phyloP scores from a whole-genome alignment of 345 rosid species.

The Conringia planisiliqua region DNA sequence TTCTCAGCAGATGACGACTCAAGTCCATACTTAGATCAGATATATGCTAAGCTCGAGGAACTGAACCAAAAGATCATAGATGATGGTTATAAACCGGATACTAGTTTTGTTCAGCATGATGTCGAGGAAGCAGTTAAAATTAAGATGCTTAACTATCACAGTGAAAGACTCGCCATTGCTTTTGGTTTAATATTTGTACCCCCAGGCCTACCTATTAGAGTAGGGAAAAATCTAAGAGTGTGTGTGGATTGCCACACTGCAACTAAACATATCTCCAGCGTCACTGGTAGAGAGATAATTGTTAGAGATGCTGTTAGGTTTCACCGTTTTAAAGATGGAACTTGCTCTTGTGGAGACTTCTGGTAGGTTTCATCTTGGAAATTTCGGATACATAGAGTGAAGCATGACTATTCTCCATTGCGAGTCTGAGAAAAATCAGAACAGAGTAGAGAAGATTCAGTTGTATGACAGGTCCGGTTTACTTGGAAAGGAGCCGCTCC shows the following conservation, averaged over 20 bases:
- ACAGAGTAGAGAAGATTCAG: slow-evolving; percentile 7
- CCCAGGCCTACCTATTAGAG: slow-evolving; percentile 58
- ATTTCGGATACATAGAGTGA: neutral
- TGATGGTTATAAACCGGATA: slow-evolving; percentile 77
- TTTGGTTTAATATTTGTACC: slow-evolving; percentile 81
- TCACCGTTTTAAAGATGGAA: slow-evolving; percentile 85
- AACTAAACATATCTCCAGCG: slow-evolving; percentile 81
- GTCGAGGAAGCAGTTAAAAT: slow-evolving; percentile 65
- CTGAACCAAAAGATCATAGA: slow-evolving; percentile 55
- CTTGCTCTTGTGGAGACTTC: slow-evolving; percentile 92
- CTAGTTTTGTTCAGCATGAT: slow-evolving; percentile 68
- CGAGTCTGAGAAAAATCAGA: slow-evolving; percentile 8
- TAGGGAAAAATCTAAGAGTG: slow-evolving; percentile 81
- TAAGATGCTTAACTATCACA: slow-evolving; percentile 85
- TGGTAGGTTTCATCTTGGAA: slow-evolving; percentile 48
- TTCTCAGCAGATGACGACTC: slow-evolving; percentile 82
- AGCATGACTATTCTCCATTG: neutral
- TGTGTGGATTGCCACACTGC: slow-evolving; percentile 91
- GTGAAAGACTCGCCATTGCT: slow-evolving; percentile 93
- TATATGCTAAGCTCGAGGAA: slow-evolving; percentile 65
- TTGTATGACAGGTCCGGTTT: neutral
- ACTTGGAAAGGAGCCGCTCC: slow-evolving; percentile 14
- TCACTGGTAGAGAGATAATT: slow-evolving; percentile 81
- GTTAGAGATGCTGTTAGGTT: slow-evolving; percentile 89
- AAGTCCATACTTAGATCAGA: slow-evolving; percentile 62